A percentile compares a stretch with the other conserved stretches of the same genome.
phyloP scores from a whole-genome alignment of 495 filamentous ascomycete genomes.

The Penicillium parvum region DNA sequence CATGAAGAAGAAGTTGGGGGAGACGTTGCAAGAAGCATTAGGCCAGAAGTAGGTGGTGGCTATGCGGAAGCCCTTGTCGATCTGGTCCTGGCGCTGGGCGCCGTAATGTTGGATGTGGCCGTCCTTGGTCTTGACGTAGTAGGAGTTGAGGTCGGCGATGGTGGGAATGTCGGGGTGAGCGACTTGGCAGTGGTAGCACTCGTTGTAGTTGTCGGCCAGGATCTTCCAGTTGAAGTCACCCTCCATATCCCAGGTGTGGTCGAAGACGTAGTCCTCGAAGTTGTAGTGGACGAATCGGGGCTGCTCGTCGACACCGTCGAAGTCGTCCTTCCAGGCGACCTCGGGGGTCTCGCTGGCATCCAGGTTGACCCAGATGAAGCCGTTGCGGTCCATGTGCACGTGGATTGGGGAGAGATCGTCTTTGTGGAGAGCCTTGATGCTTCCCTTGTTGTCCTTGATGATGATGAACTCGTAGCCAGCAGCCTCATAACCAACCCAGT shows the following conservation, averaged over 20 bases:
- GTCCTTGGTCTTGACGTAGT: constrained; percentile 38
- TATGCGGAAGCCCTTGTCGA: constrained; percentile 29
- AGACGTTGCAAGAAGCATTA: constrained; percentile 41
- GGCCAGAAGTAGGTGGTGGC: constrained; percentile 43
- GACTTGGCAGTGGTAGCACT: constrained; percentile 50
- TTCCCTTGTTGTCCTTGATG: constrained; percentile 35
- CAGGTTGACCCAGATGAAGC: constrained; percentile 49
- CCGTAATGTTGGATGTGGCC: constrained; percentile 39
- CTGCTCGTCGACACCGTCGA: constrained; percentile 37
- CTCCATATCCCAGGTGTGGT: constrained; percentile 46
- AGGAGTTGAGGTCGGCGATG: constrained; percentile 38
- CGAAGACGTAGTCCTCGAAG: constrained; percentile 43
- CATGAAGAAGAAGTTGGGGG: constrained; percentile 47
- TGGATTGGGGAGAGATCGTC: constrained; percentile 38
- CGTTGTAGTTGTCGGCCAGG: constrained; percentile 48
- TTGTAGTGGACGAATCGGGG: constrained; percentile 38
- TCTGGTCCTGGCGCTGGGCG: constrained; percentile 33
- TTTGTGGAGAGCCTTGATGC: constrained; percentile 46
- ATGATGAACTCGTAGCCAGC: constrained; percentile 46
- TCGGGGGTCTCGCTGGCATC: constrained; percentile 31
- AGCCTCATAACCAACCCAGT: constrained; percentile 41
- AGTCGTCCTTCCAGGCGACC: constrained; percentile 41
- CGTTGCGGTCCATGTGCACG: constrained; percentile 40
- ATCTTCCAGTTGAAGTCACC: constrained; percentile 50
- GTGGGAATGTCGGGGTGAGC: constrained; percentile 43